Evolutionary conservation across 164 flowering plant species (phyloP).

Genomic region (Akebia trifoliata): DNA sequence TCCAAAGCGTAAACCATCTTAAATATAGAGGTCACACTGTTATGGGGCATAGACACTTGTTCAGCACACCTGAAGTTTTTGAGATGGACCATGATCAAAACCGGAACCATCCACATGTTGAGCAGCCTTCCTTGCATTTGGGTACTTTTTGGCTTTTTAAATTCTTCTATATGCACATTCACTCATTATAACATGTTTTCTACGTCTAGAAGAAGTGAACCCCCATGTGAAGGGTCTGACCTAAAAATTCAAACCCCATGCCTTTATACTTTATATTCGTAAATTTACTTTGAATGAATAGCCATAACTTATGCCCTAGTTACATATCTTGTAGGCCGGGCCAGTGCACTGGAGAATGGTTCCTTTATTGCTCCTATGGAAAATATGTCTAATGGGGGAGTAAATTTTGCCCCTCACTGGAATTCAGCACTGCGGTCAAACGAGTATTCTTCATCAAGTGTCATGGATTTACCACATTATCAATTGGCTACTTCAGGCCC

Average conservation of each 20-base stretch:
- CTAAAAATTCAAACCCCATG: neutral
- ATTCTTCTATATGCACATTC: neutral
- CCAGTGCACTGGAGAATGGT: constrained; percentile 27
- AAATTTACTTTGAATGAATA: neutral
- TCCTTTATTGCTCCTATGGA: constrained; percentile 32
- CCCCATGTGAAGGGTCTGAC: neutral
- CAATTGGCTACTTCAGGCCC: constrained; percentile 31
- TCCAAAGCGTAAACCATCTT: constrained; percentile 4
- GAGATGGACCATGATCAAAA: constrained; percentile 37
- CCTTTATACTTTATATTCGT: neutral
- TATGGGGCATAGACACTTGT: constrained; percentile 64
- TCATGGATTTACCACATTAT: constrained; percentile 28
- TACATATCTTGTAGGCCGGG: constrained; percentile 8
- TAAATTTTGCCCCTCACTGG: constrained; percentile 36
- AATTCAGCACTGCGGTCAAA: constrained; percentile 31
- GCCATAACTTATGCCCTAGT: neutral
- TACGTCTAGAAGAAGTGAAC: neutral
- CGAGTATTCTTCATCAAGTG: constrained; percentile 34
- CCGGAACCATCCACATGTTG: constrained; percentile 25
- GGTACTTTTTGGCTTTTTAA: constrained; percentile 30
- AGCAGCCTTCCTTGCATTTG: constrained; percentile 32
- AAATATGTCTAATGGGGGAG: constrained; percentile 27
- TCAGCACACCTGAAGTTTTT: constrained; percentile 37
- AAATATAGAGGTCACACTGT: constrained; percentile 4
- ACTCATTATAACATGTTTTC: neutral